Evolutionary conservation across 148 eudicot species (phyloP).

Genomic region (Rhododendron vialii): DNA sequence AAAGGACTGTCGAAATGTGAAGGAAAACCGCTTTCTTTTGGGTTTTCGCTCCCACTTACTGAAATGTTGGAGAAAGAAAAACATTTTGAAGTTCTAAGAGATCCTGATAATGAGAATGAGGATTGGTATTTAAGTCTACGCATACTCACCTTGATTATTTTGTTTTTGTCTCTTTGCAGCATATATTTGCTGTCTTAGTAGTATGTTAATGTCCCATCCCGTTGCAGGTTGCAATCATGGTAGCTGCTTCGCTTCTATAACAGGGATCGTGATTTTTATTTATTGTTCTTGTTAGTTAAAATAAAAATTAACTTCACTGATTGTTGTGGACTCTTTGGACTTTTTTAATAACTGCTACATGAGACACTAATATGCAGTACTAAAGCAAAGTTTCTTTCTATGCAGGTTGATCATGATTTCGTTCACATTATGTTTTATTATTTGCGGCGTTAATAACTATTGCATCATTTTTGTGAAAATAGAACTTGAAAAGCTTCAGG

Average conservation of each 20-base stretch:
- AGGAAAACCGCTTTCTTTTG: background rate
- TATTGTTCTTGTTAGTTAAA: no score
- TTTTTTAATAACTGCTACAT: background rate
- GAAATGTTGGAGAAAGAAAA: background rate
- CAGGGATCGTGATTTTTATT: no score
- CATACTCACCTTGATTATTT: background rate
- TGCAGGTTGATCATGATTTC: no score
- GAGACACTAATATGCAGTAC: background rate
- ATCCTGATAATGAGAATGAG: background rate
- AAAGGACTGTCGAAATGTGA: background rate
- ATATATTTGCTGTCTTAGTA: background rate
- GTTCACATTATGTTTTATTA: no score
- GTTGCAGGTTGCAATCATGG: background rate
- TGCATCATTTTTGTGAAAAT: background rate
- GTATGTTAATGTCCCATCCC: background rate
- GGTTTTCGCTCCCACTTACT: background rate
- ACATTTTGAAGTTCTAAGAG: background rate
- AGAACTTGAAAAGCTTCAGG: slow-evolving; percentile 94
- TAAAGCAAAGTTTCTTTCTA: background rate
- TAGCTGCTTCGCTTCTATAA: no score
- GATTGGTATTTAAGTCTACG: background rate
- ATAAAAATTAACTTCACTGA: no score
- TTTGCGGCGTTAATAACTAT: no score
- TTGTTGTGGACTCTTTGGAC: no score
- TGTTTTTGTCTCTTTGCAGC: background rate